These are phyloP conservation scores for Bjerkandera adusta DNA, from an alignment of 1,284 basidiomycete species.

Conservation along the genomic window DNA sequence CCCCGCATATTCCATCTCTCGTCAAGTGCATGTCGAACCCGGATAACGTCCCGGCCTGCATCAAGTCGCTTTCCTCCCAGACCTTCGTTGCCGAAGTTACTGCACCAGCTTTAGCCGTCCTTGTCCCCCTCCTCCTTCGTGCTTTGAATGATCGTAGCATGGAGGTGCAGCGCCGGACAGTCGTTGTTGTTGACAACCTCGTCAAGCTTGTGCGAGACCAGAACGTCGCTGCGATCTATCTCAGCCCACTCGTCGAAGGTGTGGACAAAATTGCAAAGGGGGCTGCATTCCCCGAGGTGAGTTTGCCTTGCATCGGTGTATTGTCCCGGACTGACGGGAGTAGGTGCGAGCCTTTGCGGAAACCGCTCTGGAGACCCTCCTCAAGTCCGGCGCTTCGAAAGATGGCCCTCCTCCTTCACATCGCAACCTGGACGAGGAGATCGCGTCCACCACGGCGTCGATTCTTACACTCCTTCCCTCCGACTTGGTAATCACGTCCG, in stretches of 20 bases:
- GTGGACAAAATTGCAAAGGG: conserved; percentile 90
- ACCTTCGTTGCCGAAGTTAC: conserved; percentile 99
- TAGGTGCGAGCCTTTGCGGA: conserved; percentile 90
- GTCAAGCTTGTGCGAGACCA: conserved; percentile 97
- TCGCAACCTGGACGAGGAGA: conserved; percentile 67
- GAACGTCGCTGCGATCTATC: conserved; percentile 86
- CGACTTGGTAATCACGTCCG: conserved; percentile 43
- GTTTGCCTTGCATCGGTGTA: no score
- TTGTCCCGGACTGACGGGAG: conserved; percentile 10
- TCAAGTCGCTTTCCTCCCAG: conserved; percentile 93
- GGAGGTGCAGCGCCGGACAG: conserved; percentile 87
- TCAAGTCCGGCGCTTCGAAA: conserved; percentile 79
- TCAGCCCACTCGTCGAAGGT: conserved; percentile 87
- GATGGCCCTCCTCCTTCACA: conserved; percentile 60
- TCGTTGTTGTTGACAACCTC: conserved; percentile 95
- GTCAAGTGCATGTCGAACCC: conserved; percentile 97
- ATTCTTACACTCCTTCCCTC: conserved; percentile 63
- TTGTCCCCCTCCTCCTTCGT: conserved; percentile 90
- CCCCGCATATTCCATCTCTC: conserved; percentile 86
- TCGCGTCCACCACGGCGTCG: conserved; percentile 49
- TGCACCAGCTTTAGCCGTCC: conserved; percentile 92
- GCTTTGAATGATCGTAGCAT: conserved; percentile 96
- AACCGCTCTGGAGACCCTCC: conserved; percentile 72
- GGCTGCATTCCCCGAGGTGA: conserved; percentile 94
- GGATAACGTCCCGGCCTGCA: conserved; percentile 84